Evolutionary conservation across 2,329 filamentous ascomycete species (phyloP).

Genomic region (Fusarium tuaranense): DNA sequence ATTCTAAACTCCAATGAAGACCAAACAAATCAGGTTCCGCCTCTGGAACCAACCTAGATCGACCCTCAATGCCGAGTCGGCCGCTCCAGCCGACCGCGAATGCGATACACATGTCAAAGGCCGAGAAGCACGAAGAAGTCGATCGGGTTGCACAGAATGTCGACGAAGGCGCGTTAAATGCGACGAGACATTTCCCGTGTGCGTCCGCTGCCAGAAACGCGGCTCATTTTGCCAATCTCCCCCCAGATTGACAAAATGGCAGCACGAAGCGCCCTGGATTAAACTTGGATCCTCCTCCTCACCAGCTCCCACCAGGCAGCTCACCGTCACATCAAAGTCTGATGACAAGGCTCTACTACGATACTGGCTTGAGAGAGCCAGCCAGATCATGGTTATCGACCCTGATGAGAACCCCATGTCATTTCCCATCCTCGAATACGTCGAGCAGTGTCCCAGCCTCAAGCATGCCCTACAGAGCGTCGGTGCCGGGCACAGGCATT

Average conservation of each 20-base stretch:
- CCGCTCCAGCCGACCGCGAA: neutral
- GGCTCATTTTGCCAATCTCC: neutral
- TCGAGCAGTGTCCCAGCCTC: neutral
- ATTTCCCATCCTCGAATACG: neutral
- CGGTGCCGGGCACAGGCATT: neutral
- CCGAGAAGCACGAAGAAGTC: neutral
- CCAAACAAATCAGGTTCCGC: neutral
- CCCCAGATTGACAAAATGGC: neutral
- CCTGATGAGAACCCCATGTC: neutral
- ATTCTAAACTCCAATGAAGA: neutral
- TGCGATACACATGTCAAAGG: neutral
- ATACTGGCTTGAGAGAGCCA: neutral
- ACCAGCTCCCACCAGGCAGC: neutral
- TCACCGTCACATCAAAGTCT: neutral
- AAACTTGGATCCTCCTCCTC: neutral
- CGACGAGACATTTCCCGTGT: constrained; percentile 5
- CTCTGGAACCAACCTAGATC: neutral
- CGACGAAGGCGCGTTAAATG: constrained; percentile 2
- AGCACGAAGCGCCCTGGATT: constrained; percentile 3
- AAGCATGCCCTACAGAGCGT: neutral
- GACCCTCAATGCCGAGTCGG: neutral
- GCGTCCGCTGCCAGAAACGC: neutral
- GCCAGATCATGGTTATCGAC: neutral
- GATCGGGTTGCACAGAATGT: neutral
- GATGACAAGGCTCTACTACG: neutral